phyloP scores from a whole-genome alignment of 257 asterid genomes.

The Ilex aquifolium region DNA sequence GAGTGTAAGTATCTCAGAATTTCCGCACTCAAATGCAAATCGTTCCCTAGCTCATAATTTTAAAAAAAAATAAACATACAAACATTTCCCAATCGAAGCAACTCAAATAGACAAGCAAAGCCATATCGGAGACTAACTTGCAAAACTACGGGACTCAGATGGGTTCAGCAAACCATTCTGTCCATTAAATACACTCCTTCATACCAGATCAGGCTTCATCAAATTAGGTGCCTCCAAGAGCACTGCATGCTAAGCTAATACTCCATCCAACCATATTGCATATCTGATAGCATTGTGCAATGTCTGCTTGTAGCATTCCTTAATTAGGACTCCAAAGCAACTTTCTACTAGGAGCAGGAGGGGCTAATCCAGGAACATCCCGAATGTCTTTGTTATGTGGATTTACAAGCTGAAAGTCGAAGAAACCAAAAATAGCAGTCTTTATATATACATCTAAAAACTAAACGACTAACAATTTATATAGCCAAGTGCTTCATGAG shows the following conservation, averaged over 20 bases:
- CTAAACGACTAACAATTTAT: neutral
- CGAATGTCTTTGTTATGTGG: slow-evolving; percentile 83
- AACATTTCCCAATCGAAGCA: neutral
- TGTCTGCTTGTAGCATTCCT: slow-evolving; percentile 12
- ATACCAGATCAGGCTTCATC: neutral
- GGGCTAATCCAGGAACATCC: slow-evolving; percentile 92
- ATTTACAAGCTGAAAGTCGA: slow-evolving; percentile 64
- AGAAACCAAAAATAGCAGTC: neutral
- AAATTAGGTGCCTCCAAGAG: neutral
- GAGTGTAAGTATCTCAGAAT: no score
- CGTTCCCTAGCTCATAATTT: no score
- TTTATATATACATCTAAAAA: neutral
- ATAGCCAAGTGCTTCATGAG: neutral
- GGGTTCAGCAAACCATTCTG: neutral
- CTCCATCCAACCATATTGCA: neutral
- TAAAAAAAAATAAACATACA: neutral
- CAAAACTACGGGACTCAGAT: neutral
- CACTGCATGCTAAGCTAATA: neutral
- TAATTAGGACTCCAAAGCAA: slow-evolving; percentile 54
- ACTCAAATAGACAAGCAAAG: neutral
- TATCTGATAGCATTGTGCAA: neutral
- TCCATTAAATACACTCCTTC: neutral
- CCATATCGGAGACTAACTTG: neutral
- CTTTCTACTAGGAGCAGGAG: slow-evolving; percentile 77
- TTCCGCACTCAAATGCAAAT: no score